Conservation (phyloP, 1,284 basidiomycete genomes). For the Limonomyces culmigenus region DNA sequence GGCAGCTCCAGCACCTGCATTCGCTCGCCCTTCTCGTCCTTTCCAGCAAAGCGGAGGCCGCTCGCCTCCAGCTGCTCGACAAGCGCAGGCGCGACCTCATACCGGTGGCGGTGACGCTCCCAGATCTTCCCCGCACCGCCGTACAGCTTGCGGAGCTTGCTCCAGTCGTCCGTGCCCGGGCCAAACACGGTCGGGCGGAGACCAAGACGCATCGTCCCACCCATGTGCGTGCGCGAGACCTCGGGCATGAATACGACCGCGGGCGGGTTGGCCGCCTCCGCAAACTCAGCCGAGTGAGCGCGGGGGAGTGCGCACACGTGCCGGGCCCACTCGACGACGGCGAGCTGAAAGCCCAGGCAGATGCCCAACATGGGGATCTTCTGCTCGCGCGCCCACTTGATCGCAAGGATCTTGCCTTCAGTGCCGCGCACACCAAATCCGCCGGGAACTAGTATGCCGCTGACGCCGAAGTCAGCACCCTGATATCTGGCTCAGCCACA, state of each 20-base stretch:
- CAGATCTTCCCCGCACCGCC: conserved; percentile 76
- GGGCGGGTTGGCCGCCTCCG: conserved; percentile 39
- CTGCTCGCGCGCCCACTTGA: conserved; percentile 93
- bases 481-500: not conserved
- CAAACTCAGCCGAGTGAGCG: conserved; percentile 83
- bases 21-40: conserved; percentile 89
- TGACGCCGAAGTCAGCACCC: conserved; percentile 16
- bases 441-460: conserved; percentile 90
- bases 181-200: conserved; percentile 89
- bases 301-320: conserved; percentile 68
- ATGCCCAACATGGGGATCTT: conserved; percentile 93
- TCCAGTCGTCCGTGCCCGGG: conserved; percentile 37
- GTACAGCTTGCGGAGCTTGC: conserved; percentile 68
- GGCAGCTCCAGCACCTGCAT: conserved; percentile 94
- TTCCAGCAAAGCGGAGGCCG: conserved; percentile 78
- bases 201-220: conserved; percentile 96
- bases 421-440: conserved; percentile 91
- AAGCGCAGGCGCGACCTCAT: conserved; percentile 90
- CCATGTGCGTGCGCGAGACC: conserved; percentile 94
- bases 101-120: conserved; percentile 96
- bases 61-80: conserved; percentile 60
- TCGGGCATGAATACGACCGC: conserved; percentile 98
- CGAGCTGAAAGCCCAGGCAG: conserved; percentile 95
- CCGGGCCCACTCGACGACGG: conserved; percentile 90
- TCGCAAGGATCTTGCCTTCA: conserved; percentile 95